Percentiles rank a stretch among this genome's conserved stretches.
Conservation (phyloP, 495 filamentous ascomycete species). For the Aspergillus ellipticus region DNA sequence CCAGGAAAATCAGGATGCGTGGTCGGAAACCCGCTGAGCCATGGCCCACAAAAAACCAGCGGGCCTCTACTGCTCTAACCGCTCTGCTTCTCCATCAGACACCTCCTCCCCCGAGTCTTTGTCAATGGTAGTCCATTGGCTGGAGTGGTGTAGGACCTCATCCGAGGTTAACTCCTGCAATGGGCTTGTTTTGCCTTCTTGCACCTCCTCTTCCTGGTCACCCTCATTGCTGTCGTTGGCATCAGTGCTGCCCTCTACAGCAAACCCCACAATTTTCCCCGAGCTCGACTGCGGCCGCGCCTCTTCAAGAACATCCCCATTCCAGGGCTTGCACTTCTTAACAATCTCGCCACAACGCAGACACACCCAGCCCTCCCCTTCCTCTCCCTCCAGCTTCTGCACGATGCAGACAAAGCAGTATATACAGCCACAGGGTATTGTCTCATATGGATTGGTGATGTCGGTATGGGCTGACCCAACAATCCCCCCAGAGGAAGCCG, state of each 20-base stretch:
- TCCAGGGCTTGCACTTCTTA: slow-evolving; percentile 91
- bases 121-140: slow-evolving; percentile 36
- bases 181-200: slow-evolving; percentile 19
- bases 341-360: slow-evolving; percentile 81
- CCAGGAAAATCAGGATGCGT: background rate
- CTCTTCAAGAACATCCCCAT: slow-evolving; percentile 74
- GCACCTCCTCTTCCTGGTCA: slow-evolving; percentile 9
- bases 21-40: background rate
- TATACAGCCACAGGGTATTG: slow-evolving; percentile 83
- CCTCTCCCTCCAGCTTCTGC: slow-evolving; percentile 81
- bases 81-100: slow-evolving; percentile 8
- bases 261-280: slow-evolving; percentile 68
- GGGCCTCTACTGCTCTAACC: background rate
- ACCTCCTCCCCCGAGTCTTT: slow-evolving; percentile 18
- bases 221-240: slow-evolving; percentile 8
- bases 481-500: slow-evolving; percentile 63
- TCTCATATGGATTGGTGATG: slow-evolving; percentile 93
- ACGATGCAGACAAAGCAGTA: slow-evolving; percentile 99
- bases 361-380: slow-evolving; percentile 95
- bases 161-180: slow-evolving; percentile 31
- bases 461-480: slow-evolving; percentile 89
- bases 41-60: background rate
- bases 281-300: slow-evolving; percentile 43
- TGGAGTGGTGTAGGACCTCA: slow-evolving; percentile 34
- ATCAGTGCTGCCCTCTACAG: slow-evolving; percentile 45